Evolutionary conservation across 768 basidiomycete genomes (phyloP), one percentile per base, ranked within the genome.

Genomic region (Psilocybe cyanescens): DNA sequence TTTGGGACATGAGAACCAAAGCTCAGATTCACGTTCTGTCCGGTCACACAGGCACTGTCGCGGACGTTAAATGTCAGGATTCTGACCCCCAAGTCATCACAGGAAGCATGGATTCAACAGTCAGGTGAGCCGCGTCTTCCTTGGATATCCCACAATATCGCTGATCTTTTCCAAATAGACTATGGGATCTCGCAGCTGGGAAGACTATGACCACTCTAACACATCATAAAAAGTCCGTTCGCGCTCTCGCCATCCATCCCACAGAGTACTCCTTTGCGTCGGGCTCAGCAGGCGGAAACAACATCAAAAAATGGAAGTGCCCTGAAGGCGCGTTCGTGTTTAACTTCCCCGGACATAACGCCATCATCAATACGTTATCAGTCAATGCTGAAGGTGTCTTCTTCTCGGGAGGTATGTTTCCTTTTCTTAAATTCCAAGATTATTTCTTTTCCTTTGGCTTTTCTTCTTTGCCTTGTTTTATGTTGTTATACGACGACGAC

Each of bases 291-390:
- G 97, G 97, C n/a, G 97, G 96, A 0, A 98, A 98, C 80, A 99
- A 99, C 75, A 98, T 99, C 79, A 99, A 99, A 73, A 99, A 99
- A 74, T 99, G 97, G 97, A 97, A 97, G 69, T 98, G 95, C 68
- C 97, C 97, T 4, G 94, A 98, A 65, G 97, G 97, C 49, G 75
- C 86, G 2, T 99, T 99, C 65, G 97, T 99, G 3, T 94, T 92
- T 83, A 99, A 98, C 77, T 97, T 99, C 74, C 81, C 86, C 47
- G 97, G 97, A 0, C 97, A 99, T 74, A 95, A 97, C 63, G 94
- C 96, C 2, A 98, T 99, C 76, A 94, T 99, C 81, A 99, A 99
- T 75, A 95, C 95, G 5, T 71, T 99, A 59, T 88, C 90, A 9
- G 92, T 99, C 67, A 99, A 98, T 68, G 81, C 92, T 37, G 97